These are phyloP conservation scores for Lentinula lateritia DNA, from an alignment of 768 basidiomycete genomes.

Conservation along the genomic window DNA sequence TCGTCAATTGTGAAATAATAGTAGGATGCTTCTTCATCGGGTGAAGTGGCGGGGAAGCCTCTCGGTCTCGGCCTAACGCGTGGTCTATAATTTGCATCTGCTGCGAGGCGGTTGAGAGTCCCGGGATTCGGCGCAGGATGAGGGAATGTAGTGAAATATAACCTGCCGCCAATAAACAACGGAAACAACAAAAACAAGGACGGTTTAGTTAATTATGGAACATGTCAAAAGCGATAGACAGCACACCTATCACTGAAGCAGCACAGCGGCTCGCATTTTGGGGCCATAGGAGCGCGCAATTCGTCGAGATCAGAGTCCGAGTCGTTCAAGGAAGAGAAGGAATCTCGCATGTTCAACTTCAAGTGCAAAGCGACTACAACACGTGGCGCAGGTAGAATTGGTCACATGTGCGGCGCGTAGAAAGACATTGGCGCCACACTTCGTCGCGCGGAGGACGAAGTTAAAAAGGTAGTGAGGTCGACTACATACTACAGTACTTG, in stretches of 20 bases:
- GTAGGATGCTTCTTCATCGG: conserved; percentile 71
- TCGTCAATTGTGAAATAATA: conserved; percentile 94
- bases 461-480: too few species aligned
- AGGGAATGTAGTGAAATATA: conserved; percentile 88
- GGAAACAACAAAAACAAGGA: conserved; percentile 8
- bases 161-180: conserved; percentile 32
- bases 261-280: conserved; percentile 72
- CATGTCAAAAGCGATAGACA: conserved; percentile 6
- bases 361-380: background rate
- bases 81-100: conserved; percentile 50
- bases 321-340: conserved; percentile 12
- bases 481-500: too few species aligned
- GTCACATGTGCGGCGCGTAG: background rate
- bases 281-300: conserved; percentile 30
- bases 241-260: conserved; percentile 72
- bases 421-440: background rate
- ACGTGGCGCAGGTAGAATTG: background rate
- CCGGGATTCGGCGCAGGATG: conserved; percentile 66
- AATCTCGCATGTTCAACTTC: conserved; percentile 7
- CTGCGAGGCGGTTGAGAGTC: conserved; percentile 53
- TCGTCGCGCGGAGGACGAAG: background rate
- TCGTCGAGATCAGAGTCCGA: conserved; percentile 9
- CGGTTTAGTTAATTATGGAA: conserved; percentile 11
- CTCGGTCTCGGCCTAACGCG: conserved; percentile 55
- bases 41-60: conserved; percentile 56